Evolutionary conservation across 345 rosid species (phyloP).

Genomic region (Atalantia buxifolia): DNA sequence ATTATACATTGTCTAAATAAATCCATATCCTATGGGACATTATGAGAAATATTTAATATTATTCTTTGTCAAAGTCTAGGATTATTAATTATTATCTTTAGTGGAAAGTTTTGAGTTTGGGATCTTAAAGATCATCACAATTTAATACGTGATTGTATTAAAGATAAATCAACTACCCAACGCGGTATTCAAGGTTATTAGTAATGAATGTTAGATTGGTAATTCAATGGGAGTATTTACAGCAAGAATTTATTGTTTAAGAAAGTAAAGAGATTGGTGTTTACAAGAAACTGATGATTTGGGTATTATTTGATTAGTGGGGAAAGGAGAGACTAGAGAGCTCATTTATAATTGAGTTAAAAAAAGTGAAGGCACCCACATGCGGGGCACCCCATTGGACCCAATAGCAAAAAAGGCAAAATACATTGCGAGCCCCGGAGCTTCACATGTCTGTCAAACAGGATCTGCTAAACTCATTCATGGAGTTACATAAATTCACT

Average conservation of each 20-base stretch:
- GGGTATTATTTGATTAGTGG: constrained; percentile 15
- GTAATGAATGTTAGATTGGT: constrained; percentile 46
- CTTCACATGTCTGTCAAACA: constrained; percentile 61
- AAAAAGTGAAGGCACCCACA: constrained; percentile 25
- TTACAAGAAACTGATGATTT: constrained; percentile 32
- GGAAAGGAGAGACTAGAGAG: constrained; percentile 6
- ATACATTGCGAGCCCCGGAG: constrained; percentile 17
- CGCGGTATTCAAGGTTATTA: constrained; percentile 44
- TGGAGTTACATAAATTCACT: constrained; percentile 37
- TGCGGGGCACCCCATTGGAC: constrained; percentile 47
- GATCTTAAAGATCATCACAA: neutral
- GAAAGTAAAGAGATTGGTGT: neutral
- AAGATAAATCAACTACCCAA: constrained; percentile 16
- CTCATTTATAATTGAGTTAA: constrained; percentile 20
- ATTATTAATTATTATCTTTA: no score
- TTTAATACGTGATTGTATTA: neutral
- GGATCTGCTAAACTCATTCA: constrained; percentile 30
- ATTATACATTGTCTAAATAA: no score
- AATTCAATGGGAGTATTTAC: constrained; percentile 24
- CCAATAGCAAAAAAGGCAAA: constrained; percentile 18
- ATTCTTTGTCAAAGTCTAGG: no score
- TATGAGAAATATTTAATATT: no score
- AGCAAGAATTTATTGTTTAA: neutral
- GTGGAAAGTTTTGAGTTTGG: neutral
- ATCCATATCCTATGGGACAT: no score